Conservation (phyloP, 164 flowering plant species). For the Vitis cinerea region DNA sequence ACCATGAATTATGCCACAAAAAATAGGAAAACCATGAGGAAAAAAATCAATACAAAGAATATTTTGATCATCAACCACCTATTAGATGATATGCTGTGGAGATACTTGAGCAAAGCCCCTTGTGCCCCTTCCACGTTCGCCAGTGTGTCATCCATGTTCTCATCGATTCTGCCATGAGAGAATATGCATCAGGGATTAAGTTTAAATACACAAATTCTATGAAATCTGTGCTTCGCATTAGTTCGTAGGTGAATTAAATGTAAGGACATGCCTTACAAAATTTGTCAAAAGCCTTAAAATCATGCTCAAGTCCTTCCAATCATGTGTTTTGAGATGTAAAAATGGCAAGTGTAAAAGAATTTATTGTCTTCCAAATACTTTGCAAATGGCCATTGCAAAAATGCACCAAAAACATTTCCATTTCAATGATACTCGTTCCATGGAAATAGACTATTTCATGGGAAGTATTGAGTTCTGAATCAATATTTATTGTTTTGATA, state of each 20-base stretch:
- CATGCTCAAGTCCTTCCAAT: not conserved
- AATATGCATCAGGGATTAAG: too few species aligned
- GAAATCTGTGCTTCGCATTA: not conserved
- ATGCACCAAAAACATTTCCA: too few species aligned
- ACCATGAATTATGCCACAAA: slow-evolving; percentile 63
- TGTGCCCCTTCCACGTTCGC: slow-evolving; percentile 95
- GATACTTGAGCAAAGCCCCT: slow-evolving; percentile 62
- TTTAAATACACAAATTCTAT: too few species aligned
- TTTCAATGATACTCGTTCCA: too few species aligned
- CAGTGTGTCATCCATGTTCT: slow-evolving; percentile 91
- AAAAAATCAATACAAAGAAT: slow-evolving; percentile 78
- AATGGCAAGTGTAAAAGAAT: too few species aligned
- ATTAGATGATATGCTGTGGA: slow-evolving; percentile 86
- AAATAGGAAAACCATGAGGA: slow-evolving; percentile 85
- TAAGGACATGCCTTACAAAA: not conserved
- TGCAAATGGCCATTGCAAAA: too few species aligned
- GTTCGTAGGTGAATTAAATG: not conserved
- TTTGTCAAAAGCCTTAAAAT: not conserved
- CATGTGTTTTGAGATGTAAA: too few species aligned
- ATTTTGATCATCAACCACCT: slow-evolving; percentile 96
- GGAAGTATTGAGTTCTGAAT: too few species aligned
- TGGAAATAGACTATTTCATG: too few species aligned
- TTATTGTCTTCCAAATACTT: too few species aligned
- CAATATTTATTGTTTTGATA: too few species aligned
- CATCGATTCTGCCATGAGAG: slow-evolving; percentile 66